Base-by-base conservation (phyloP, 2,329 filamentous ascomycete species). In the Laburnicola sp. region DNA sequence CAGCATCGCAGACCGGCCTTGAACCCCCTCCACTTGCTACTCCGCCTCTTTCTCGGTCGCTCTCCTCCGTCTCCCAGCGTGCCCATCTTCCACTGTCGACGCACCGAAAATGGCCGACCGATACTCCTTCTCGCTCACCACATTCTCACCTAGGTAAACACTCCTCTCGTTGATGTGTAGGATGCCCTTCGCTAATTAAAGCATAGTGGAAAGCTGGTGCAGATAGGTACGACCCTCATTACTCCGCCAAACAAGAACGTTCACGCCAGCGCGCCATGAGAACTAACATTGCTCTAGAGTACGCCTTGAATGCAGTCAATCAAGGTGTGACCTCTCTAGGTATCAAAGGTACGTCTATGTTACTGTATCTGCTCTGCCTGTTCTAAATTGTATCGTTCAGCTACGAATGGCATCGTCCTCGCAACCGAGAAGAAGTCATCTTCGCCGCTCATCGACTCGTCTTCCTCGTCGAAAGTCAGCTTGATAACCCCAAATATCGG, bases 351-450 rank as follows among this genome's bases (percentile, higher is more conserved):
- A 80, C 22, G 60, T 59, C 16, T 27, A 23, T 25, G 16, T 10
- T 21, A 3, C 11, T 27, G 2, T n/a, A 11, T 23, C 6, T 2
- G 25, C 32, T 2, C 6, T 28, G 6, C 6, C 34, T 4, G 6
- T 10, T 34, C 57, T 63, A 44, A 63, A 41, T 3, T 26, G 6
- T 7, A 5, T 11, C n/a, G 32, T 23, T 11, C 65, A 97, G 94
- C 94, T 65, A 97, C 94, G 65, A 99, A 99, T 78, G 94, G 94
- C 67, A 96, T 99, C 73, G 94, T 99, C 60, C 89, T 99, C 60
- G 94, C 94, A 58, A 99, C 94, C 59, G 94, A 99, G 80, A 99
- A 99, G 86, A 99, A 99, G 79, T 97, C 93, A 38, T 97, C 93
- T 32, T 97, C 94, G 43, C 92, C 94, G 46, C 89, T 99, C 69